Conservation (phyloP, 768 basidiomycete genomes). For the Lentinula sp. region DNA sequence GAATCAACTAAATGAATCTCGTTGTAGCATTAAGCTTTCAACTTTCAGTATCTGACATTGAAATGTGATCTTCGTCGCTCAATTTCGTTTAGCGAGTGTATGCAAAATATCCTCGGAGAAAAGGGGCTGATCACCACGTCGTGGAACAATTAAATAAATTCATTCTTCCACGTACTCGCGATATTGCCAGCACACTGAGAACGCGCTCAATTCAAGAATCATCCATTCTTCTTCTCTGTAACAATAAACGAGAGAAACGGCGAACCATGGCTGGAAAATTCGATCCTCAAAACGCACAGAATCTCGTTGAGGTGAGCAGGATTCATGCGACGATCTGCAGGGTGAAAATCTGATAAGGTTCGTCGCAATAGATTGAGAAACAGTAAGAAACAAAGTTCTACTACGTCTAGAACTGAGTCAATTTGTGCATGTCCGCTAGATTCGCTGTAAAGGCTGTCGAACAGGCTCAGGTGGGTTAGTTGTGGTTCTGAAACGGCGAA, state of each 20-base stretch:
- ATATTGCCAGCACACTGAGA: not conserved
- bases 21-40: not conserved
- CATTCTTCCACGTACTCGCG: not conserved
- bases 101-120: not conserved
- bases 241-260: not conserved
- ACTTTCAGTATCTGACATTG: not conserved
- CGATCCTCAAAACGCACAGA: constrained; percentile 90
- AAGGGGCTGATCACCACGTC: not conserved
- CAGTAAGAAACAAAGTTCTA: constrained; percentile 50
- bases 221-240: not conserved
- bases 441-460: constrained; percentile 96
- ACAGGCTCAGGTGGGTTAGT: constrained; percentile 74
- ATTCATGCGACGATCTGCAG: not conserved
- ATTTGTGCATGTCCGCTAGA: constrained; percentile 23
- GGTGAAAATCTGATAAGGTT: too few species aligned
- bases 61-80: not conserved
- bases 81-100: not conserved
- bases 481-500: not conserved
- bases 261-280: constrained; percentile 51
- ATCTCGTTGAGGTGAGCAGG: constrained; percentile 73
- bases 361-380: constrained; percentile 76
- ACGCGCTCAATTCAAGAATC: constrained; percentile 5
- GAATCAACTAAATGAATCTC: not conserved
- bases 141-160: not conserved
- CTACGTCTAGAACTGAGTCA: not conserved